Conservation (phyloP, 1,284 basidiomycete species). For the Bondarzewia mesenterica region DNA sequence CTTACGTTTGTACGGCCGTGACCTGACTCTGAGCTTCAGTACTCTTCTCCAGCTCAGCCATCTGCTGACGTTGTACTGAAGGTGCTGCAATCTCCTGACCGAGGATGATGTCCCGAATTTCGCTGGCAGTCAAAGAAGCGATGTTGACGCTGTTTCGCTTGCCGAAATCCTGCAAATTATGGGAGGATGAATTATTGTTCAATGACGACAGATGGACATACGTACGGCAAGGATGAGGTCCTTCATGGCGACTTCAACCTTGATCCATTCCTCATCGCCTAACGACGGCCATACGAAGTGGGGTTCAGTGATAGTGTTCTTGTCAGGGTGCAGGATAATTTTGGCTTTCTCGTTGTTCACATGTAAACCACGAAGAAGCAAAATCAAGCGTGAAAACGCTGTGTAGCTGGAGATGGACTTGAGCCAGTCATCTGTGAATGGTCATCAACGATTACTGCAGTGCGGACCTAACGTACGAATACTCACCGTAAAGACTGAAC, state of each 20-base stretch:
- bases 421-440: constrained; percentile 83
- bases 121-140: constrained; percentile 91
- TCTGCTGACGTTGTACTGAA: constrained; percentile 93
- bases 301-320: constrained; percentile 92
- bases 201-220: constrained; percentile 5
- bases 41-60: constrained; percentile 98
- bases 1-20: constrained; percentile 89
- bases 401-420: constrained; percentile 99
- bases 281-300: constrained; percentile 99
- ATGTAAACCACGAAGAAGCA: constrained; percentile 92
- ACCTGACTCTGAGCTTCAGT: constrained; percentile 92
- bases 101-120: constrained; percentile 94
- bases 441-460: constrained; percentile 1
- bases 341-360: constrained; percentile 99
- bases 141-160: constrained; percentile 99
- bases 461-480: neutral
- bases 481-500: constrained; percentile 88
- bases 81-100: constrained; percentile 96
- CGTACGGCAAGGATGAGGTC: constrained; percentile 81
- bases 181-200: constrained; percentile 8
- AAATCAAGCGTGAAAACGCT: constrained; percentile 95
- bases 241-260: constrained; percentile 96
- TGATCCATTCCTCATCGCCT: constrained; percentile 97
- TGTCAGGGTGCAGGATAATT: constrained; percentile 87
- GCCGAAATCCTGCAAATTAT: constrained; percentile 74